phyloP scores from a whole-genome alignment of 2,329 filamentous ascomycete genomes.

The Cordyceps fumosorosea region DNA sequence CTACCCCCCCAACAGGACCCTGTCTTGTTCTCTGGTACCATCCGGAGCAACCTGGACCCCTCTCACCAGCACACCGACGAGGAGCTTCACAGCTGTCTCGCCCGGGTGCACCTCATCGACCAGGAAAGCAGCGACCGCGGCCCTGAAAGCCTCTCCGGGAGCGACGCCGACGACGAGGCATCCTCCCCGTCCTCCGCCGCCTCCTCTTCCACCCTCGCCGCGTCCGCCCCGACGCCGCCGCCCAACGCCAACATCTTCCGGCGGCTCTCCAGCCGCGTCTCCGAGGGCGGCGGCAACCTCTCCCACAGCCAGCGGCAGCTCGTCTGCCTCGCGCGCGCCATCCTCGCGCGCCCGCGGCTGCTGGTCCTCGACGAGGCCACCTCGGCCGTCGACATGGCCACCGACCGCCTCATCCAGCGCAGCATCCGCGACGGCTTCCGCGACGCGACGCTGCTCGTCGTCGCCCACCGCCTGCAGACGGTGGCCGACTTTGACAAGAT shows the following conservation, averaged over 20 bases:
- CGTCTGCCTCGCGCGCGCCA: slow-evolving; percentile 57
- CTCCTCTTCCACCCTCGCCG: slow-evolving; percentile 15
- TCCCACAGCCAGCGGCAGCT: slow-evolving; percentile 36
- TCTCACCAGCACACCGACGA: slow-evolving; percentile 57
- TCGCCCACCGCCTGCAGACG: slow-evolving; percentile 60
- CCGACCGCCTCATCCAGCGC: slow-evolving; percentile 58
- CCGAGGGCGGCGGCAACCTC: slow-evolving; percentile 52
- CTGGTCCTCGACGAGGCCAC: slow-evolving; percentile 67
- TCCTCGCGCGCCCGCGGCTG: slow-evolving; percentile 56
- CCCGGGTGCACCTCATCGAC: slow-evolving; percentile 53
- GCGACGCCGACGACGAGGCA: slow-evolving; percentile 31
- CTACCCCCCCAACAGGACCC: slow-evolving; percentile 45
- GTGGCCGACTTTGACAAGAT: slow-evolving; percentile 62
- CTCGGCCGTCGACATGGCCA: slow-evolving; percentile 60
- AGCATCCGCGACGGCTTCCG: slow-evolving; percentile 57
- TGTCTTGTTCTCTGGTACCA: slow-evolving; percentile 71
- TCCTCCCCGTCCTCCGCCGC: slow-evolving; percentile 27
- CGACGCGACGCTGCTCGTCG: slow-evolving; percentile 54
- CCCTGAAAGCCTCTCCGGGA: slow-evolving; percentile 23
- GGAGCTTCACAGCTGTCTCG: slow-evolving; percentile 36
- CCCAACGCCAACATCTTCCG: slow-evolving; percentile 44
- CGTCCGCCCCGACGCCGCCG: too few relatives aligned
- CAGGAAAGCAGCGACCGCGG: slow-evolving; percentile 24
- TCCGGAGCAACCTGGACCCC: slow-evolving; percentile 65
- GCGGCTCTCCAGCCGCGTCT: slow-evolving; percentile 47